Evolutionary conservation across 768 basidiomycete genomes (phyloP), one percentile per base, ranked within the genome.

Genomic region (Austroboletus festivus): DNA sequence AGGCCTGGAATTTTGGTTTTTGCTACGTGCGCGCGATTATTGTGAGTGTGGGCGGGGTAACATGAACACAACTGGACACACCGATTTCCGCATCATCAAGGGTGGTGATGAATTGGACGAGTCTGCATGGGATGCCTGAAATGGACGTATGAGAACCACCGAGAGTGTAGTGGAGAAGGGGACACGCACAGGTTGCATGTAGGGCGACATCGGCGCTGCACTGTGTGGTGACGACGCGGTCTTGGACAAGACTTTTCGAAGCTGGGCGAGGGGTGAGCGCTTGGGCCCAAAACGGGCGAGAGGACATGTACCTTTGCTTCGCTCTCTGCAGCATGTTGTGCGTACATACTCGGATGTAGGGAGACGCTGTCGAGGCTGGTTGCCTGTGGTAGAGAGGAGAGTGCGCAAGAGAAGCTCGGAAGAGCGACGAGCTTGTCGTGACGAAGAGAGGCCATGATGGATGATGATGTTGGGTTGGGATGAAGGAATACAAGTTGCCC

Each of bases 311-410:
- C 86, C 78, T 89, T 86, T 34, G 84, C 85, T 68, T 89, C 82
- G 57, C 86, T 86, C 65, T 86, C 80, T 5, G 81, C 79, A 28
- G 81, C 79, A 30, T 79, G 78, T 48, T 80, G 77, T 1, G 81
- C 79, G 60, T 84, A 85, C 82, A 85, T 82, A 59, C 73, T 78
- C 1, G 79, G 80, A 67, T 89, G 86, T 1, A 90, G 71, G 1
- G 80, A 70, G 23, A 90, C 75, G 57, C 74, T 75, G 56, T 79
- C 76, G 44, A 90, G 73, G 68, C 77, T 85, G 58, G 81, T 86
- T 9, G 87, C 87, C 56, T 84, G 79, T 0, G 87, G 85, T 33
- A 89, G 75, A 1, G 80, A 72, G 44, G 83, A 80, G 45, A 90
- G 78, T 3, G 82, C 77, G 33, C 74, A 80, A 22, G 87, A 82